Evolutionary conservation across 768 basidiomycete species (phyloP).

Genomic region (Phaeotremella skinneri): DNA sequence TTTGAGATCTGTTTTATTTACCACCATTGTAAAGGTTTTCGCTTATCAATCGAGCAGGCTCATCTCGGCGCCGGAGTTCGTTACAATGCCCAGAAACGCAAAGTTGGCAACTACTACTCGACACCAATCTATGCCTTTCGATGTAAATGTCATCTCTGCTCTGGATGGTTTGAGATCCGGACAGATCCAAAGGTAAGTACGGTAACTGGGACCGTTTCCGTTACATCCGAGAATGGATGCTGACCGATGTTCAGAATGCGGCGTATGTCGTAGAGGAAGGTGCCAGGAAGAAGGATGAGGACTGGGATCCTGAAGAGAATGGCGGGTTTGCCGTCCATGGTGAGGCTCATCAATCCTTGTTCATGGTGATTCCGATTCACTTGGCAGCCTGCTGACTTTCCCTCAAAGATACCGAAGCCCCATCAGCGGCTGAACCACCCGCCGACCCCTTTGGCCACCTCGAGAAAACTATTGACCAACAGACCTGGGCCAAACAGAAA

Average conservation of each 20-base stretch:
- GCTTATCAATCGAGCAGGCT: constrained; percentile 52
- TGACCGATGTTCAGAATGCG: constrained; percentile 66
- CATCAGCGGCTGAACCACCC: constrained; percentile 56
- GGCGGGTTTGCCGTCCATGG: constrained; percentile 89
- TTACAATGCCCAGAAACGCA: constrained; percentile 99
- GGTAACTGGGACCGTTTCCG: background rate
- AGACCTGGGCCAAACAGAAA: constrained; percentile 68
- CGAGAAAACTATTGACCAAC: constrained; percentile 82
- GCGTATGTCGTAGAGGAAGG: constrained; percentile 89
- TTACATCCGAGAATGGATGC: background rate
- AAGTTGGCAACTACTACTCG: constrained; percentile 88
- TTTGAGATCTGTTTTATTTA: background rate
- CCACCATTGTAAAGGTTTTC: background rate
- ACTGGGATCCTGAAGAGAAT: constrained; percentile 95
- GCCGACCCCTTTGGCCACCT: constrained; percentile 81
- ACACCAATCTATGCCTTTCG: constrained; percentile 93
- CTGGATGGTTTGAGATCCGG: constrained; percentile 95
- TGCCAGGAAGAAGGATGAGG: constrained; percentile 90
- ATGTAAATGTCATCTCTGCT: constrained; percentile 96
- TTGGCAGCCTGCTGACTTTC: background rate
- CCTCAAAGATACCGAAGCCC: constrained; percentile 65
- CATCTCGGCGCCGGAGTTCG: constrained; percentile 99
- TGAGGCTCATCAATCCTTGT: constrained; percentile 40
- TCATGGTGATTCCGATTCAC: background rate
- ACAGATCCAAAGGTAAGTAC: constrained; percentile 85